Base-by-base conservation (phyloP, 2,329 filamentous ascomycete species). In the Botrytis fabae region DNA sequence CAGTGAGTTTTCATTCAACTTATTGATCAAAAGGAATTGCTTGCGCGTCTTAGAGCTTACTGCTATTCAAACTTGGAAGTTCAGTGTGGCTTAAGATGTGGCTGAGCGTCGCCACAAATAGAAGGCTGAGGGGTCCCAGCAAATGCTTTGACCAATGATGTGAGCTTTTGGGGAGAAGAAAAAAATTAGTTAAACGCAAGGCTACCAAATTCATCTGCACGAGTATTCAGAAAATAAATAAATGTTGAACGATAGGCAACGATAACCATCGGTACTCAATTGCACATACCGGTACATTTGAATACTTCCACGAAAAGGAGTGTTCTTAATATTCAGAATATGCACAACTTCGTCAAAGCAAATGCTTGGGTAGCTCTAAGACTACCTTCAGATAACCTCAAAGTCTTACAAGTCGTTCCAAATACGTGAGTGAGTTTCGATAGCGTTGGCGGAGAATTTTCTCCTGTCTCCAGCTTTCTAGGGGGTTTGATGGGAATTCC, bases 351-450 rank as follows among this genome's bases (percentile, higher is more conserved):
- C 35, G 83, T 89, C 28, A 84, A 88, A 77, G 87, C 89, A 75
- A 85, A 90, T 80, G 84, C 85, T 73, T 91, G 89, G 89, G 86
- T 88, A 14, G 86, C 85, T 63, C 81, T 91, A 64, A 85, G 86
- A 79, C 84, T 91, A 16, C 88, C 89, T 9, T 90, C 88, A 25
- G 89, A 88, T 61, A 85, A 83, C 60, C 82, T 87, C 57, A 86
- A 86, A 73, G 84, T 90, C 28, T 82, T 91, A 5, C 88, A 90
- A 80, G 83, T 89, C 28, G 79, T 83, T 4, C 89, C 89, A 25
- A 88, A 91, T 79, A 90, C 88, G 89, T 91, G 82, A 77, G 83
- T 80, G 75, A 75, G 64, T 71, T 70, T 71, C 65, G 59, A n/a
- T 40, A 28, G 54, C 73, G 59, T 74, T 76, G 75, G 78, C 74